A percentile compares a stretch with the other conserved stretches of the same genome.
phyloP scores from a whole-genome alignment of 768 basidiomycete genomes.

The Suillus decipiens region DNA sequence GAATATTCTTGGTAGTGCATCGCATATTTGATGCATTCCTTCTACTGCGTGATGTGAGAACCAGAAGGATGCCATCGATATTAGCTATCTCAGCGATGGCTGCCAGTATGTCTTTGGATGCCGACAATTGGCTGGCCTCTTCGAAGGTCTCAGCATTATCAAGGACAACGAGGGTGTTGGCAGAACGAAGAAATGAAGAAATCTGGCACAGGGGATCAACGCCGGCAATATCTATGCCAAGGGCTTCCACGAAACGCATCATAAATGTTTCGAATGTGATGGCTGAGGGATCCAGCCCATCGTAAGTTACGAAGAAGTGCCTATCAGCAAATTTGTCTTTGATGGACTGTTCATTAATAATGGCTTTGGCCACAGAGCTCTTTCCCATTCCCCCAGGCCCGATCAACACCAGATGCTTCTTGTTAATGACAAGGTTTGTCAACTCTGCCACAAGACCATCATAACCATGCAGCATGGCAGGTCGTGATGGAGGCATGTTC shows the following conservation, averaged over 20 bases:
- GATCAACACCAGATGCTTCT: neutral
- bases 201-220: neutral
- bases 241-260: neutral
- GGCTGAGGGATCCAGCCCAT: neutral
- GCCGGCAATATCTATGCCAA: neutral
- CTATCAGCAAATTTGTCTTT: neutral
- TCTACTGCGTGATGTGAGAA: slow-evolving; percentile 6
- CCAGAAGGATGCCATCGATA: neutral
- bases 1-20: neutral
- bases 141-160: slow-evolving; percentile 5
- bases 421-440: neutral
- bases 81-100: neutral
- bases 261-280: slow-evolving; percentile 5
- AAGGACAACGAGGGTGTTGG: neutral
- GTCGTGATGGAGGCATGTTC: neutral
- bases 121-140: neutral
- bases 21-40: neutral
- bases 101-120: neutral
- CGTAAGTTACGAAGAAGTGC: slow-evolving; percentile 2
- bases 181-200: neutral
- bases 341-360: neutral
- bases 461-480: neutral
- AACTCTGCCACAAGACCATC: neutral
- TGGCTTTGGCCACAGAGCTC: neutral
- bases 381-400: slow-evolving; percentile 1